phyloP scores from a whole-genome alignment of 225 moss, liverwort and hornwort genomes.

The Marchantia polymorpha region DNA sequence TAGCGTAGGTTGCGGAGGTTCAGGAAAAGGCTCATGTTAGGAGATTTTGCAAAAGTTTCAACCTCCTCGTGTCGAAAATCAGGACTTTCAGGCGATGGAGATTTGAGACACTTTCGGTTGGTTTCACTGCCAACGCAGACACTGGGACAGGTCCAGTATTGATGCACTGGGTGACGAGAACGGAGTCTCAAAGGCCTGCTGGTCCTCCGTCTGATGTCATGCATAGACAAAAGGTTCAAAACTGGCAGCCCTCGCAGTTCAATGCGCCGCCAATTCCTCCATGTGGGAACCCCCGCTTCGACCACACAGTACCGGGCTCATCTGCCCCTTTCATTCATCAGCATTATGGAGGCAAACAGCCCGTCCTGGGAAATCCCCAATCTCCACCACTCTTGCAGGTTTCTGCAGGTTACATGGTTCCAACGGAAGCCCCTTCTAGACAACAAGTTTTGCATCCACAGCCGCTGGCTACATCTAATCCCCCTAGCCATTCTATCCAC shows the following conservation, averaged over 20 bases:
- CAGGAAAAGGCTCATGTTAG: slow-evolving; percentile 7
- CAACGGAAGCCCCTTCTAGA: slow-evolving; percentile 18
- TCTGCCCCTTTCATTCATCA: slow-evolving; percentile 20
- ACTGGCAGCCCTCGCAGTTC: slow-evolving; percentile 29
- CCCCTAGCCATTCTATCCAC: slow-evolving; percentile 14
- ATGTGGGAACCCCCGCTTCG: slow-evolving; percentile 15
- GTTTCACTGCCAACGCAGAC: slow-evolving; percentile 1
- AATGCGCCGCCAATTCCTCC: slow-evolving; percentile 23
- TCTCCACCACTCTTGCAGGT: slow-evolving; percentile 22
- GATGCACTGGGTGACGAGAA: slow-evolving; percentile 25
- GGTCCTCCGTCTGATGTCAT: slow-evolving; percentile 34
- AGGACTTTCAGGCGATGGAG: neutral
- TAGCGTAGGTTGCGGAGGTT: neutral
- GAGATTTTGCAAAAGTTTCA: neutral
- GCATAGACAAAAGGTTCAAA: slow-evolving; percentile 35
- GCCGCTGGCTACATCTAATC: slow-evolving; percentile 15
- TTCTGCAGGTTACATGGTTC: slow-evolving; percentile 25
- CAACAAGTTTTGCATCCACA: slow-evolving; percentile 34
- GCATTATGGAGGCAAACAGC: slow-evolving; percentile 24
- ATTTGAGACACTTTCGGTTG: slow-evolving; percentile 1
- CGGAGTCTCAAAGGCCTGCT: slow-evolving; percentile 11
- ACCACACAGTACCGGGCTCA: slow-evolving; percentile 4
- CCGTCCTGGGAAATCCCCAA: slow-evolving; percentile 18
- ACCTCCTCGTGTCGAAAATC: neutral
- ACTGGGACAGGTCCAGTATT: neutral